Base-by-base conservation (phyloP, 805 yeast genomes). In the Saccharomycopsis babjevae region DNA sequence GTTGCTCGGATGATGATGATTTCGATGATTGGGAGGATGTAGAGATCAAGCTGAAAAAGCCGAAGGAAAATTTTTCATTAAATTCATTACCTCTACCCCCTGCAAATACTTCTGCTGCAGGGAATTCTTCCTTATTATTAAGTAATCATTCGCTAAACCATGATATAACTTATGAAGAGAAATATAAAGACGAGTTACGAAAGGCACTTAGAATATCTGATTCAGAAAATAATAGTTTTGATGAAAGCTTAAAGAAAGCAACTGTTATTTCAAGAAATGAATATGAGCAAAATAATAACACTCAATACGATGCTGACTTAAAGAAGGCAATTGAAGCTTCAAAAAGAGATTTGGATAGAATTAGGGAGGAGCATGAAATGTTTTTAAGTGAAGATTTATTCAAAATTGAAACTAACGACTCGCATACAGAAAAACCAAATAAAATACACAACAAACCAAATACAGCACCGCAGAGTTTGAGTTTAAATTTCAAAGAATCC, bases 1-100 rank as follows among this genome's bases (percentile, higher is more conserved):
- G 38, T 34, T 34, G 38, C 10, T 34, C 38, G 3, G 38, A 34
- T 28, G 77, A 72, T 42, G 80, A 76, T 15, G 73, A 70, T 18
- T 77, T 73, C 22, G 77, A 71, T 18, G 91, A 84, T 50, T 85
- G 88, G 85, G 92, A 88, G 67, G 96, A 88, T 64, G 87, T 88
- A 4, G 78, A 77, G 13, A 61, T 79, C 8, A 70, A 72, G 36
- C 61, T 67, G 0, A 66, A 67, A 52, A 61, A 64, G 11, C 63
- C 63, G 11, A 61, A 63, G 16, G 72, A 71, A 57, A 76, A 76
- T 65, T 76, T 71, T 56, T 77, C 84, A 1, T 69, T 80, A 10
- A 74, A 74, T 56, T 72, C 78, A 1, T 68, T 77, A 25, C 72
- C 77, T n/a, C 66, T 77, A 52, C 76, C 79, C 3, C 72, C 67